Evolutionary conservation across 306 rosid genomes (phyloP).

Genomic region (Styphnolobium japonicum): DNA sequence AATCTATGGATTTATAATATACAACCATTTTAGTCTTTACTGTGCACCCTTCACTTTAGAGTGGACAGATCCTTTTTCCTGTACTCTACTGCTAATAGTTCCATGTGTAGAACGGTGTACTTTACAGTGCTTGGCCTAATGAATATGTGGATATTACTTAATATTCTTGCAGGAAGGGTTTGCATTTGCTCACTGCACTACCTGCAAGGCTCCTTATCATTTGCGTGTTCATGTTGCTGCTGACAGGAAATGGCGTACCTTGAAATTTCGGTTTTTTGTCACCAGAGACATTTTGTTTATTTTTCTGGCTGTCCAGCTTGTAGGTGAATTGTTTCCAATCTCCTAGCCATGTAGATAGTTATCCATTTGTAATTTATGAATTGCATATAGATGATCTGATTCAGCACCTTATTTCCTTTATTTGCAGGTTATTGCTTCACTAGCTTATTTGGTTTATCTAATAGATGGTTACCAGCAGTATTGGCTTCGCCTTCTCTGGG

Average conservation of each 20-base stretch:
- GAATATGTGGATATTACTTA: conserved; percentile 28
- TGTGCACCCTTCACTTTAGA: not conserved
- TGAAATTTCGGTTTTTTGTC: conserved; percentile 93
- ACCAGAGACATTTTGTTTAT: conserved; percentile 93
- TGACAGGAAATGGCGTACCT: conserved; percentile 97
- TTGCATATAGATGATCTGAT: not conserved
- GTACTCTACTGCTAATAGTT: not conserved
- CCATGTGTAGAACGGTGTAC: not conserved
- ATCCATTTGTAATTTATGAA: not conserved
- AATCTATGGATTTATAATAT: not conserved
- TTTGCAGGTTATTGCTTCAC: conserved; percentile 74
- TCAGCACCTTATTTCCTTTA: conserved; percentile 2
- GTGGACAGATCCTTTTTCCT: not conserved
- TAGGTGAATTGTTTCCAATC: conserved; percentile 51
- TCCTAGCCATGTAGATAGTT: not conserved
- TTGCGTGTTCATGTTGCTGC: conserved; percentile 92
- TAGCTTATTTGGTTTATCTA: conserved; percentile 81
- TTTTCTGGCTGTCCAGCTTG: conserved; percentile 86
- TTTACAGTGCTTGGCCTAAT: conserved; percentile 12
- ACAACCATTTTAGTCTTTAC: not conserved
- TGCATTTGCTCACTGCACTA: conserved; percentile 99
- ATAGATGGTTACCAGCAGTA: conserved; percentile 75
- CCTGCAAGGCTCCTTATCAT: conserved; percentile 96
- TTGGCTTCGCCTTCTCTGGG: conserved; percentile 95
- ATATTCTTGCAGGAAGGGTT: conserved; percentile 88